Percentiles rank a stretch among this genome's conserved stretches.
Conservation (phyloP, 768 basidiomycete species). For the Amylocystis lapponica region DNA sequence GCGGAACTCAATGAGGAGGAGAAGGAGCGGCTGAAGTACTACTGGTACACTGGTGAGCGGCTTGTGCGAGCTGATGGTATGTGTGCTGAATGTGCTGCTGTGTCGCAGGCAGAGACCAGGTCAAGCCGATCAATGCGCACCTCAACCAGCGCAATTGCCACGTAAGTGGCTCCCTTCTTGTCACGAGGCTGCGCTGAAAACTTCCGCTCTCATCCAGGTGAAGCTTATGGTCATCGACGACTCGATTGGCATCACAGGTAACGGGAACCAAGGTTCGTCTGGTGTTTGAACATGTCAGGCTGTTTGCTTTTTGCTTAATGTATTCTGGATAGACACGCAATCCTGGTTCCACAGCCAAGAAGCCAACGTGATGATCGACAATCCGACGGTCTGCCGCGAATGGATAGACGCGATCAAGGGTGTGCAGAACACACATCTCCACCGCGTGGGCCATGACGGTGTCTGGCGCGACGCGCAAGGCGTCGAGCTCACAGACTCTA, state of each 20-base stretch:
- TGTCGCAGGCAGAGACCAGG: constrained; percentile 50
- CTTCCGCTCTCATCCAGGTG: constrained; percentile 26
- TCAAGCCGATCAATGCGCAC: constrained; percentile 57
- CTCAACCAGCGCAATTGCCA: constrained; percentile 69
- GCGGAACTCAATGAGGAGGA: constrained; percentile 38
- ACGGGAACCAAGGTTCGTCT: constrained; percentile 56
- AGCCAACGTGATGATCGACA: constrained; percentile 54
- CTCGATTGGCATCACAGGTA: constrained; percentile 59
- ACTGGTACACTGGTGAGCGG: constrained; percentile 43
- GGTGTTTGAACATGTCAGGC: not conserved
- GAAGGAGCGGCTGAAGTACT: constrained; percentile 37
- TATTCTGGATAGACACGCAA: constrained; percentile 43
- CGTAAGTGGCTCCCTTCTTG: constrained; percentile 26
- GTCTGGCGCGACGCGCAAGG: constrained; percentile 35
- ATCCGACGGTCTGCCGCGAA: constrained; percentile 36
- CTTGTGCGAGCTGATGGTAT: not conserved
- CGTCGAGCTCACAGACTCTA: constrained; percentile 23
- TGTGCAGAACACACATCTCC: constrained; percentile 44
- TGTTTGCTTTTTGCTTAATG: not conserved
- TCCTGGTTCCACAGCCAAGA: constrained; percentile 73
- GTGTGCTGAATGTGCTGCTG: not conserved
- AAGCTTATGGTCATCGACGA: constrained; percentile 67
- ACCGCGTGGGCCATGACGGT: constrained; percentile 38
- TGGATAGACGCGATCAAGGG: constrained; percentile 38
- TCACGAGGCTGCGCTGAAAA: too few species aligned